Base-by-base conservation (phyloP, 2,329 filamentous ascomycete genomes). In the Pseudovirgaria hyperparasitica region DNA sequence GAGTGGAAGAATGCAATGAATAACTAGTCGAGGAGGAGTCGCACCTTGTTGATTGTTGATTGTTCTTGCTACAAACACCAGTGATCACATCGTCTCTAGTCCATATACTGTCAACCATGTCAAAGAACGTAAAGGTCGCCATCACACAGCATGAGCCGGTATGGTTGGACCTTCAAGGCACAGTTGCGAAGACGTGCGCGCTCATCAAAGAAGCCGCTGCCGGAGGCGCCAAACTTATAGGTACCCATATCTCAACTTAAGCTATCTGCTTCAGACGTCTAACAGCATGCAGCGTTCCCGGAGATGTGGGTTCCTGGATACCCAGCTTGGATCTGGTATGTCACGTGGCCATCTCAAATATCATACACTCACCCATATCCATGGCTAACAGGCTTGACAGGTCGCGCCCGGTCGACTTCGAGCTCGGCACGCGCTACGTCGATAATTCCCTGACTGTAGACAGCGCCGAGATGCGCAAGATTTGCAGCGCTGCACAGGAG, bases 141-240 rank as follows among this genome's bases (percentile, higher is more conserved):
- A 65, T 65, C 9, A 60, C 67, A 1, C 70, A 76, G 40, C 61
- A 64, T 5, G 72, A 76, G 44, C 69, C 71, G 0, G 60, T 55
- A 2, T 76, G 70, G 70, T 55, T 76, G 6, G 65, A 77, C 38
- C 58, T 76, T 2, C 50, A 61, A 6, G 63, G 45, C 0, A 57
- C 60, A 2, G 63, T 76, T 2, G 43, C 57, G 2, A 76, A 76
- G 43, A 72, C 71, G 6, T 65, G 67, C 37, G 41, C 48, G 0
- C 54, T 75, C 26, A 74, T 77, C 35, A 46, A 56, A 19, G 62
- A 70, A 37, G 72, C 72, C 1, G 63, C 63, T 1, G 35, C 47
- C 5, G 60, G 65, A 22, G 65, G 63, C 1, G 67, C 67, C 2
- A 58, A 70, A 31, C 48, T 77, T 3, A 44, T 77, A 4, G n/a